Conservation (phyloP, 768 basidiomycete genomes). For the Ephemerocybe angulata region DNA sequence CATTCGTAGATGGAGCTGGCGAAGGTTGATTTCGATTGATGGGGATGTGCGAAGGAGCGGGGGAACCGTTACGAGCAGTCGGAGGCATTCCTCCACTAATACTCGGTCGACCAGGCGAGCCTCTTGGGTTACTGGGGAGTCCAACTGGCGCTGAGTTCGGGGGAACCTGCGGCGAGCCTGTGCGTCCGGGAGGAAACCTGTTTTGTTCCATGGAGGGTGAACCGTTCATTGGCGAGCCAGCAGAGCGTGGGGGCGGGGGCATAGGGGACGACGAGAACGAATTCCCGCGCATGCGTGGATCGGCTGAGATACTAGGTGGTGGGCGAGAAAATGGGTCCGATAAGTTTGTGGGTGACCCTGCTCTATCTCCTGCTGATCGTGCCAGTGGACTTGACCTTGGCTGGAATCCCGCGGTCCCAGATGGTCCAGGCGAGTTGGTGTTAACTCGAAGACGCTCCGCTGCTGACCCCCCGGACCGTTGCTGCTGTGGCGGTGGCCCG, state of each 20-base stretch:
- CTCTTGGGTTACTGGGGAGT: slow-evolving; percentile 1
- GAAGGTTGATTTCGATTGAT: slow-evolving; percentile 16
- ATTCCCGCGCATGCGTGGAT: background rate
- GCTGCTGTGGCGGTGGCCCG: slow-evolving; percentile 15
- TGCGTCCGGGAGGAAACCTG: slow-evolving; percentile 4
- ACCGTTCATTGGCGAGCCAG: background rate
- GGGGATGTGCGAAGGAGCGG: slow-evolving; percentile 10
- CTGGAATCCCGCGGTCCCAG: slow-evolving; percentile 23
- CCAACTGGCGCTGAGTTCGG: slow-evolving; percentile 1
- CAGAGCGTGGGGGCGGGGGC: slow-evolving; percentile 23
- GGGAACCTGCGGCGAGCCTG: background rate
- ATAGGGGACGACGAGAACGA: slow-evolving; percentile 15
- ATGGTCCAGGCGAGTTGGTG: slow-evolving; percentile 19
- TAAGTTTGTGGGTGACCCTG: slow-evolving; percentile 19
- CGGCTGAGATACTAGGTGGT: background rate
- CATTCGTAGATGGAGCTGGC: slow-evolving; percentile 9
- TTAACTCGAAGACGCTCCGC: slow-evolving; percentile 31
- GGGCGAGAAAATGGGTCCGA: slow-evolving; percentile 2
- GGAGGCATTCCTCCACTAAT: background rate
- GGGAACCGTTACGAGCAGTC: slow-evolving; percentile 3
- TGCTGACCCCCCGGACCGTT: slow-evolving; percentile 22
- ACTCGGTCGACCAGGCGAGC: background rate
- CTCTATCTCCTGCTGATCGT: slow-evolving; percentile 11
- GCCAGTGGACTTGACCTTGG: slow-evolving; percentile 36
- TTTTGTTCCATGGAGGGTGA: slow-evolving; percentile 3